These are phyloP conservation scores for Lachnellula occidentalis DNA, from an alignment of 2,329 filamentous ascomycete species.

Conservation along the genomic window DNA sequence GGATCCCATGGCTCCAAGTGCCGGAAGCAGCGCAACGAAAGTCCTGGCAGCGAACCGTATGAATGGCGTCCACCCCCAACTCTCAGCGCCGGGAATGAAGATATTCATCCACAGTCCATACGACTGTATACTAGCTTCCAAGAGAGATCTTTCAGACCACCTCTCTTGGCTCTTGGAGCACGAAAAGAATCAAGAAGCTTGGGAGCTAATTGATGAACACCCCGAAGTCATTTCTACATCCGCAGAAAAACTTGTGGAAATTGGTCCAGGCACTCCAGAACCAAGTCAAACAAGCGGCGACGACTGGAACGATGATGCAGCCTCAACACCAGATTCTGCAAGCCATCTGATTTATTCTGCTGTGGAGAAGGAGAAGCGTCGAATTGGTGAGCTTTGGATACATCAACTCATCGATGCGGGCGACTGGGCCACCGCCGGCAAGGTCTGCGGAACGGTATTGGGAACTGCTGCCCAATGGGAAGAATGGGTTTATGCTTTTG, in stretches of 20 bases:
- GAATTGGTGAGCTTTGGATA: slow-evolving; percentile 91
- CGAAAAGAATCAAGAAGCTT: slow-evolving; percentile 76
- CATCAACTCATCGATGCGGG: slow-evolving; percentile 71
- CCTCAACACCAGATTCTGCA: slow-evolving; percentile 58
- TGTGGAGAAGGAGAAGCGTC: slow-evolving; percentile 79
- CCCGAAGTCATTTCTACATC: slow-evolving; percentile 60
- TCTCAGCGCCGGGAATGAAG: slow-evolving; percentile 54
- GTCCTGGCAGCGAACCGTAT: slow-evolving; percentile 42
- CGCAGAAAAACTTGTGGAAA: slow-evolving; percentile 37
- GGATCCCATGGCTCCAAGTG: slow-evolving; percentile 46
- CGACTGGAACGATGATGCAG: slow-evolving; percentile 71
- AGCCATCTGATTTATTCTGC: slow-evolving; percentile 54
- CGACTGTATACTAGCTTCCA: slow-evolving; percentile 89
- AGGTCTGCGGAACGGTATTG: slow-evolving; percentile 77
- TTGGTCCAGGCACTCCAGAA: slow-evolving; percentile 38
- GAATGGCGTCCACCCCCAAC: slow-evolving; percentile 24
- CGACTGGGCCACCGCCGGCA: slow-evolving; percentile 73
- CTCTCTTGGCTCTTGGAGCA: slow-evolving; percentile 80
- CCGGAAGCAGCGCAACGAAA: slow-evolving; percentile 31
- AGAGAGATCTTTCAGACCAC: slow-evolving; percentile 80
- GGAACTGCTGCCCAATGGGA: slow-evolving; percentile 81
- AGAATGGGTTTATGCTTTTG: slow-evolving; percentile 92
- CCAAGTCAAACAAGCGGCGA: slow-evolving; percentile 34
- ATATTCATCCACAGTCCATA: slow-evolving; percentile 96
- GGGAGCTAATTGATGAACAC: slow-evolving; percentile 83